Conservation (phyloP, 2,329 filamentous ascomycete species). For the Aureobasidium sp. region DNA sequence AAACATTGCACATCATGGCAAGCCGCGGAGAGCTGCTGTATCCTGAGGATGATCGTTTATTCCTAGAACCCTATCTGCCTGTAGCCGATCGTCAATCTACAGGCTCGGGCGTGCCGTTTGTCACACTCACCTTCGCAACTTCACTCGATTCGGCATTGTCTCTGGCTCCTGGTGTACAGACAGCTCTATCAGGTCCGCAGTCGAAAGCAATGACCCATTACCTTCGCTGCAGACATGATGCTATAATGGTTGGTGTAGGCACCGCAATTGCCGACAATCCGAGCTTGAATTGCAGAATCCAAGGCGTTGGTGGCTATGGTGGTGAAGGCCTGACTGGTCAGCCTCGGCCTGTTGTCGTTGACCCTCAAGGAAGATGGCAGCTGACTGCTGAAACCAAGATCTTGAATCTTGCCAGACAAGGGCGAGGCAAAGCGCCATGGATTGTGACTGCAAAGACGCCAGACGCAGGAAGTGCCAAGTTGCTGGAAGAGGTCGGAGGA, state of each 20-base stretch:
- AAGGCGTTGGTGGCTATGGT: slow-evolving; percentile 52
- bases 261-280: slow-evolving; percentile 83
- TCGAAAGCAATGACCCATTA: slow-evolving; percentile 93
- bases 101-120: slow-evolving; percentile 36
- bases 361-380: slow-evolving; percentile 70
- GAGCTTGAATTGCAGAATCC: slow-evolving; percentile 72
- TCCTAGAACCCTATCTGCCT: slow-evolving; percentile 46
- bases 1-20: slow-evolving; percentile 13
- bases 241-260: slow-evolving; percentile 76
- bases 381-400: slow-evolving; percentile 54
- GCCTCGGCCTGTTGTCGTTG: slow-evolving; percentile 74
- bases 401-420: slow-evolving; percentile 55
- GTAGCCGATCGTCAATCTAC: neutral
- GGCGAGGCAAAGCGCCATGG: slow-evolving; percentile 66
- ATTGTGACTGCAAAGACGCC: slow-evolving; percentile 50
- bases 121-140: slow-evolving; percentile 84
- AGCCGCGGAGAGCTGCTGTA: slow-evolving; percentile 27
- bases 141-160: slow-evolving; percentile 80
- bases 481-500: slow-evolving; percentile 23
- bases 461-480: slow-evolving; percentile 36
- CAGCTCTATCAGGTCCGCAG: slow-evolving; percentile 70
- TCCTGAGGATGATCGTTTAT: slow-evolving; percentile 37
- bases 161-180: slow-evolving; percentile 71
- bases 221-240: slow-evolving; percentile 72
- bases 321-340: slow-evolving; percentile 51